phyloP scores from a whole-genome alignment of 75 land plant genomes.

The Pinus taeda region DNA sequence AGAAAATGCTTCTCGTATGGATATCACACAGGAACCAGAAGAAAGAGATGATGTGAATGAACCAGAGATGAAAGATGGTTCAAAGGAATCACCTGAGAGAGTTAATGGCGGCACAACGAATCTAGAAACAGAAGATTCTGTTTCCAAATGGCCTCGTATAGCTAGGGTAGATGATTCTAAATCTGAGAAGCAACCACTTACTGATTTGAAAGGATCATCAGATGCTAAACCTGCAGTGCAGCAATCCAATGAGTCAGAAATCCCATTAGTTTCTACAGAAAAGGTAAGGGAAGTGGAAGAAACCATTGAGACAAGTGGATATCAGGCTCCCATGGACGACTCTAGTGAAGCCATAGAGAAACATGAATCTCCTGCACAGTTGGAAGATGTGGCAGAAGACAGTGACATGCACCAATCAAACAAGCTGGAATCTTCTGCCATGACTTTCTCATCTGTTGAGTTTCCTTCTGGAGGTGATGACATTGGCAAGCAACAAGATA shows the following conservation, averaged over 20 bases:
- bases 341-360: neutral
- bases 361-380: neutral
- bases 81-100: neutral
- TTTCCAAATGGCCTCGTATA: constrained; percentile 3
- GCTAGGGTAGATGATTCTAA: neutral
- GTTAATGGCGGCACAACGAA: neutral
- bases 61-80: neutral
- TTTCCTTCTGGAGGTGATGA: too few relatives aligned
- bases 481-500: too few relatives aligned
- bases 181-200: neutral
- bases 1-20: neutral
- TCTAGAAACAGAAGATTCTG: neutral
- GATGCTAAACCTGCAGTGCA: neutral
- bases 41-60: neutral
- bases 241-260: neutral
- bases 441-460: too few relatives aligned
- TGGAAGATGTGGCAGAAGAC: neutral
- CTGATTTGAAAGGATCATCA: too few relatives aligned
- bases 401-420: neutral
- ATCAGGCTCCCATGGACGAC: neutral
- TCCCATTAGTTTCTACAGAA: neutral
- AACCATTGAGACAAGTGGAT: neutral
- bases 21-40: neutral
- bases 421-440: too few relatives aligned
- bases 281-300: neutral